Evolutionary conservation across 805 yeast species (phyloP), one percentile per base, ranked within the genome.

Genomic region (Millerozyma acaciae): DNA sequence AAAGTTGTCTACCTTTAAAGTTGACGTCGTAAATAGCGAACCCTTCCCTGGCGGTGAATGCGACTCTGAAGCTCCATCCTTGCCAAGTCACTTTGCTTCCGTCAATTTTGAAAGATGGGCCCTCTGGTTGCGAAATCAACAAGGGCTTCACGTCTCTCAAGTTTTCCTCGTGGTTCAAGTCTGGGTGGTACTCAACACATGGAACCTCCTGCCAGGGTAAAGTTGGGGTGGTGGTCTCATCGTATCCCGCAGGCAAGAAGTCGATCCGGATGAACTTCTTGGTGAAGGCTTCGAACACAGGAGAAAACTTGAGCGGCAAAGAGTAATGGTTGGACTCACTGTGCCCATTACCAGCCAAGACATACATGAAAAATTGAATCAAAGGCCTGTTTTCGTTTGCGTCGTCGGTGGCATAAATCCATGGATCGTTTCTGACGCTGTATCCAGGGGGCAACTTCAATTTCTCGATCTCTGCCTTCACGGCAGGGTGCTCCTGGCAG

Each of bases 381-480:
- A 78, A 63, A n/a, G 78, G 73, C 57, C 80, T 73, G 27, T 55
- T 65, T 51, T 79, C 84, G 39, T 70, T 60, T 30, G 74, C 62
- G 47, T 77, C 79, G 52, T 80, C 87, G 21, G 87, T 79, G 50
- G 90, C 94, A 55, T 84, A 83, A 72, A 83, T 84, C 94, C 95
- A 84, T 33, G 89, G 86, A 54, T 83, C 90, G 51, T 72, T 72
- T 45, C 78, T 71, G 30, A 80, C 79, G 21, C 55, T 53, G 62
- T 55, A 73, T 53, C 51, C 72, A 44, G 62, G 51, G 40, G 88
- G 89, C 38, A 83, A 65, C 43, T 76, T 69, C 58, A 82, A 67
- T 55, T 81, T 80, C 38, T 68, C 83, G 45, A 81, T 67, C 56
- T 83, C 88, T 16, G 79, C 84, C 40, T 55, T 43, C 40, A 81